Conservation (phyloP, 2,329 filamentous ascomycete species). For the Teratosphaeria zuluensis region DNA sequence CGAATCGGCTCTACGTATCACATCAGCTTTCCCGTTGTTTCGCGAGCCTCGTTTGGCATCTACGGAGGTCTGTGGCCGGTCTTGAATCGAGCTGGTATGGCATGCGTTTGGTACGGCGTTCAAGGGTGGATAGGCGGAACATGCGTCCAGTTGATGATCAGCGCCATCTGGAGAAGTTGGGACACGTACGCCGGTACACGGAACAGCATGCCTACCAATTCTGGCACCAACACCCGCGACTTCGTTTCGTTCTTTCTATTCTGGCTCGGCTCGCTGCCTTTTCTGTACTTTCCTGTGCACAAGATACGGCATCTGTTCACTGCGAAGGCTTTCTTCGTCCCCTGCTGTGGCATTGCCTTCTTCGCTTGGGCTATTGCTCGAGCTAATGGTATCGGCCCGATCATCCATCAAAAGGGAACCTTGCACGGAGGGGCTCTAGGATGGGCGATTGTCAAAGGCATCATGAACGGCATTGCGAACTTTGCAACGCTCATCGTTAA, state of each 20-base stretch:
- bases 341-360: constrained; percentile 71
- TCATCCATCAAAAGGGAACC: constrained; percentile 59
- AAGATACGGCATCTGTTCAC: constrained; percentile 88
- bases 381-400: constrained; percentile 73
- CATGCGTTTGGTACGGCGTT: constrained; percentile 81
- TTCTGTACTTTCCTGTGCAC: constrained; percentile 80
- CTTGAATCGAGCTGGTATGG: constrained; percentile 79
- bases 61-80: constrained; percentile 87
- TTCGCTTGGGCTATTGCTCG: constrained; percentile 79
- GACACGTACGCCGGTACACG: constrained; percentile 34
- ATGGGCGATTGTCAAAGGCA: constrained; percentile 74
- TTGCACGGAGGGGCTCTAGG: constrained; percentile 58
- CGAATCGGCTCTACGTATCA: constrained; percentile 81
- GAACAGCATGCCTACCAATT: constrained; percentile 54
- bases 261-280: constrained; percentile 70
- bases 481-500: constrained; percentile 75
- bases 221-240: constrained; percentile 63
- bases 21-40: constrained; percentile 77
- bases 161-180: constrained; percentile 61
- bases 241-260: constrained; percentile 82
- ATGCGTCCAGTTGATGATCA: constrained; percentile 83
- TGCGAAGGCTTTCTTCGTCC: constrained; percentile 77
- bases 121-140: constrained; percentile 72
- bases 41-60: constrained; percentile 71
- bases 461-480: constrained; percentile 85